Evolutionary conservation across 345 rosid genomes (phyloP).

Genomic region (thale cress (Arabidopsis thaliana)): TAIR10.1 NC_003070.9:27810501-27811000

Average conservation of each 20-base stretch:
- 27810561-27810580: constrained; percentile 90
- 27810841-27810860: background rate
- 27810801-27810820: constrained; percentile 28
- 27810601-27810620: constrained; percentile 28
- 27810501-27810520: constrained; percentile 84
- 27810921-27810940: background rate
- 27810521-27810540: constrained; percentile 98
- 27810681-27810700: background rate
- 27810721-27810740: constrained; percentile 24
- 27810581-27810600: constrained; percentile 88
- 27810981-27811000: constrained; percentile 13
- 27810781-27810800: constrained; percentile 19
- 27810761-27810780: constrained; percentile 5
- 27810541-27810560: constrained; percentile 94
- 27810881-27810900: constrained; percentile 20
- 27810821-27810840: constrained; percentile 10
- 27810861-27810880: constrained; percentile 1
- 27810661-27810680: constrained; percentile 24
- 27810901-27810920: constrained; percentile 21
- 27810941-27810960: constrained; percentile 27
- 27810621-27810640: constrained; percentile 17
- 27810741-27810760: constrained; percentile 25
- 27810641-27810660: constrained; percentile 22
- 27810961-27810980: constrained; percentile 22
- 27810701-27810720: constrained; percentile 12